These are phyloP conservation scores for Spergularia bocconei DNA, from an alignment of 148 eudicot genomes.

Conservation along the genomic window DNA sequence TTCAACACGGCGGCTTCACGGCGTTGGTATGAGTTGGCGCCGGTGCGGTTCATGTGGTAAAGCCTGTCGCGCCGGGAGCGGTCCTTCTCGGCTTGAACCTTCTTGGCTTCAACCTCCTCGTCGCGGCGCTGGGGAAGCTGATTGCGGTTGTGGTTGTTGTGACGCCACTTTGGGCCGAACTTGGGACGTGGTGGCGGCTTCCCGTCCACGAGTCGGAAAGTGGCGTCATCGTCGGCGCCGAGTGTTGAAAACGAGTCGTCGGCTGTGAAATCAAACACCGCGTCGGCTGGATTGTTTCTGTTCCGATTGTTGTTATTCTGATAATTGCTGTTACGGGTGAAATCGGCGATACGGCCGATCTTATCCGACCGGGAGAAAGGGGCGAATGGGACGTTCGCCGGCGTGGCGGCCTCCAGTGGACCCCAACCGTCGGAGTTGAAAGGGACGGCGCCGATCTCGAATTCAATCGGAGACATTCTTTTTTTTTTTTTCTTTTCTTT, in stretches of 20 bases:
- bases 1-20: constrained; percentile 84
- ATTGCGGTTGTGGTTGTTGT: constrained; percentile 50
- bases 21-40: constrained; percentile 36
- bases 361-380: constrained; percentile 64
- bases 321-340: constrained; percentile 61
- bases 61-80: constrained; percentile 70
- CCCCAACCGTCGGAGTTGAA: constrained; percentile 98
- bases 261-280: constrained; percentile 84
- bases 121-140: constrained; percentile 73
- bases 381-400: constrained; percentile 68
- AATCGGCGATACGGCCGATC: constrained; percentile 55
- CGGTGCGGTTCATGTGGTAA: constrained; percentile 61
- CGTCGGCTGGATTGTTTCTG: constrained; percentile 36
- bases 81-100: constrained; percentile 85
- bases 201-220: constrained; percentile 85
- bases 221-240: constrained; percentile 54
- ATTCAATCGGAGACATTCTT: constrained; percentile 20
- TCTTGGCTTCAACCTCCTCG: constrained; percentile 80
- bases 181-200: constrained; percentile 68
- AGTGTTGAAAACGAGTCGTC: constrained; percentile 72
- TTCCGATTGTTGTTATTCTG: constrained; percentile 24
- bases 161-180: constrained; percentile 79
- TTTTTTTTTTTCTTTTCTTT: no score
- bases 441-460: constrained; percentile 66
- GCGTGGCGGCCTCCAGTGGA: constrained; percentile 49